Percentiles rank a stretch among this genome's conserved stretches.
These are phyloP conservation scores for Trichoderma asperellum DNA, from an alignment of 2,329 filamentous ascomycete genomes.

Conservation along the genomic window DNA sequence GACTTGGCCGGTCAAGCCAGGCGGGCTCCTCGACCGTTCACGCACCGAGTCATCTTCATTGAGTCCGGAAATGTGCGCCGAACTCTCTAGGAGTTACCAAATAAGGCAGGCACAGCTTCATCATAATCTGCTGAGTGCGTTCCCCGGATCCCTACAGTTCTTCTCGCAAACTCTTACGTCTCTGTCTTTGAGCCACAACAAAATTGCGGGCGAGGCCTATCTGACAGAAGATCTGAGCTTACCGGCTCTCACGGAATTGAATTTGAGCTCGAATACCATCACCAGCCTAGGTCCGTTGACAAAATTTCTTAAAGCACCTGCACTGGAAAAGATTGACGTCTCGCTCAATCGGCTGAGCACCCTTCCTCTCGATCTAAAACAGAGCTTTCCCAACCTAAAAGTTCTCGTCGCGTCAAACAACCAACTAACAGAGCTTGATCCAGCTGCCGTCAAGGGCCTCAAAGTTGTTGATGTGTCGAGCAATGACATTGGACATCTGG, in stretches of 20 bases:
- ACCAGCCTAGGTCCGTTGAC: conserved; percentile 69
- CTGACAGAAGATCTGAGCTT: conserved; percentile 69
- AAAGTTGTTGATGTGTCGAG: conserved; percentile 78
- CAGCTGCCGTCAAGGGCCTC: conserved; percentile 74
- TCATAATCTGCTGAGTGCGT: conserved; percentile 71
- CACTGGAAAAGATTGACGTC: conserved; percentile 76
- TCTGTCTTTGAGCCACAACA: conserved; percentile 76
- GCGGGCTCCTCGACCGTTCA: conserved; percentile 71
- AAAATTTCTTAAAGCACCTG: conserved; percentile 70
- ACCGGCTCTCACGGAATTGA: conserved; percentile 75
- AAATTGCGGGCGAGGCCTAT: conserved; percentile 66
- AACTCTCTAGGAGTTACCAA: conserved; percentile 56
- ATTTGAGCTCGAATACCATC: conserved; percentile 74
- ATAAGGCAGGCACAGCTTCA: conserved; percentile 68
- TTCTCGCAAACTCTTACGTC: conserved; percentile 72
- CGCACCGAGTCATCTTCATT: conserved; percentile 65
- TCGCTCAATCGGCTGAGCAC: conserved; percentile 78
- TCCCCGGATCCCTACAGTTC: conserved; percentile 73
- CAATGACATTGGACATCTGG: conserved; percentile 82
- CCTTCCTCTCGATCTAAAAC: conserved; percentile 66
- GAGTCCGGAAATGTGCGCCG: conserved; percentile 60
- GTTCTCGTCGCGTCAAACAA: conserved; percentile 80
- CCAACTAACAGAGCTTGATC: conserved; percentile 71
- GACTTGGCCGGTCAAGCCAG: conserved; percentile 59
- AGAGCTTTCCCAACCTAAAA: conserved; percentile 69